phyloP scores from a whole-genome alignment of 2,329 filamentous ascomycete genomes.

The Phialophora verrucosa region DNA sequence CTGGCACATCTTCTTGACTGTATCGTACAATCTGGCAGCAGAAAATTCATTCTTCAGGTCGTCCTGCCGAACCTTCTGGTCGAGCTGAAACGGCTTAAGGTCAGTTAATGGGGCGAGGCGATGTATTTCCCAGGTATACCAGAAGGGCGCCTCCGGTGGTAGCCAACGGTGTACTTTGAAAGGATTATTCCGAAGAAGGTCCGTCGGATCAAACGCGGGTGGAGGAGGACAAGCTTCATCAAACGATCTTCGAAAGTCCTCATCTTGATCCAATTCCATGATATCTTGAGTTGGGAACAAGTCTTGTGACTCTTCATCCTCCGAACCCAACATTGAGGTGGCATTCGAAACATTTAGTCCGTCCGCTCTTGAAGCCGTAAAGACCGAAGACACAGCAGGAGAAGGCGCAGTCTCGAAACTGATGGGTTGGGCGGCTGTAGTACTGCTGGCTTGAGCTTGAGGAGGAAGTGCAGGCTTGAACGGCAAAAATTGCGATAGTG shows the following conservation, averaged over 20 bases:
- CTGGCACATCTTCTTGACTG: constrained; percentile 11
- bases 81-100: constrained; percentile 18
- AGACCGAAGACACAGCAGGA: constrained; percentile 26
- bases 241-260: constrained; percentile 26
- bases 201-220: constrained; percentile 12
- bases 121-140: constrained; percentile 30
- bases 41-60: background rate
- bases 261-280: constrained; percentile 26
- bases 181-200: constrained; percentile 45
- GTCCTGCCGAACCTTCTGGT: constrained; percentile 3
- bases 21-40: background rate
- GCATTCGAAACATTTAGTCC: constrained; percentile 13
- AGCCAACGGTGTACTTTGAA: constrained; percentile 43
- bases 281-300: constrained; percentile 33
- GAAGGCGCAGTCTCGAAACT: constrained; percentile 28
- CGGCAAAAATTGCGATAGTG: constrained; percentile 8
- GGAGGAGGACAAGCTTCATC: constrained; percentile 8
- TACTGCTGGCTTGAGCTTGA: background rate
- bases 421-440: background rate
- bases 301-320: constrained; percentile 25
- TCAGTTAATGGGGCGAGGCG: constrained; percentile 19
- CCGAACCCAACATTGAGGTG: constrained; percentile 22
- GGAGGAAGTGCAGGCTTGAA: background rate
- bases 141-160: constrained; percentile 22
- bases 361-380: constrained; percentile 14